Base-by-base conservation (phyloP, 2,329 filamentous ascomycete genomes). In the Zymoseptoria tritici region DNA sequence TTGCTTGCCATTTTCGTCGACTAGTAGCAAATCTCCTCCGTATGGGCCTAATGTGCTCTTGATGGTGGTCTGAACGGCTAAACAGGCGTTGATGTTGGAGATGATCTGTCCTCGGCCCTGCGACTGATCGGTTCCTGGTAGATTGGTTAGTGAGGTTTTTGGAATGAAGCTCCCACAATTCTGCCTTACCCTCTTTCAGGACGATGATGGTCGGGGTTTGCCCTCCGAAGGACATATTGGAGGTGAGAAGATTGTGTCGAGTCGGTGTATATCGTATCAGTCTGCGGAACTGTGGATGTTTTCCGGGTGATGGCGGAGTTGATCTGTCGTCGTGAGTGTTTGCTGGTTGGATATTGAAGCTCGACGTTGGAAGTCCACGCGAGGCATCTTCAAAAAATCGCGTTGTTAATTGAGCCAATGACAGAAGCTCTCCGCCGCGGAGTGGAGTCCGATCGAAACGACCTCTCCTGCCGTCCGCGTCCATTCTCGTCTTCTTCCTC, bases 141-240 rank as follows among this genome's bases (percentile, higher is more conserved):
- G 2, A 50, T 59, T 70, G 64, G 64, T 72, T 57, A 56, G 59
- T 49, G 64, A 64, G 58, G 16, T 36, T 56, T 9, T 22, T 51
- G 22, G 8, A 9, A 24, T 29, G 52, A 29, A 19, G 20, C 36
- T 52, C n/a, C 56, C 50, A 57, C 56, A 26, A 57, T 58, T 59
- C 56, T 55, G 68, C 87, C 22, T 75, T 75, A 95, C 92, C 92
- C 83, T 97, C 93, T 81, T 94, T 95, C 74, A 97, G 85, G 81
- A 97, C 92, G 78, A 97, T 91, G 76, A 97, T 97, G 71, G 93
- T 97, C 76, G 93, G 93, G 75, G 93, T 94, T 79, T 97, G 93
- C 75, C 92, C 92, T 80, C 91, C 91, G 81, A 97, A 97, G 76
- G 92, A 95, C 92, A 97, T 96, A 68, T 63, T 81, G 71, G 71